Percentiles rank a stretch among this genome's conserved stretches.
phyloP scores from a whole-genome alignment of 441 rosid species.

The Erysimum cheiri region DNA sequence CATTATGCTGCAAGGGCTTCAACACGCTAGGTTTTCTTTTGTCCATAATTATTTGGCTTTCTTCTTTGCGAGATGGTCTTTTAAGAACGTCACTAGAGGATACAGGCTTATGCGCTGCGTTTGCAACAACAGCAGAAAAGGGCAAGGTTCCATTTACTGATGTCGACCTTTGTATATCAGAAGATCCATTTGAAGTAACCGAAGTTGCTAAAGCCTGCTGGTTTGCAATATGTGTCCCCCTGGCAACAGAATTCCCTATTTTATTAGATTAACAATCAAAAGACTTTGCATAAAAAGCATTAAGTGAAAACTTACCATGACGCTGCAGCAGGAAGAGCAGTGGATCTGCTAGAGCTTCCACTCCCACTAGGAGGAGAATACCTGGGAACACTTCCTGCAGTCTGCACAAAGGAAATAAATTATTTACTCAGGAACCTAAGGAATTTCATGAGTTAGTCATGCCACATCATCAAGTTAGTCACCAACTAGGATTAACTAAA shows the following conservation, averaged over 20 bases:
- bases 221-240: constrained; percentile 79
- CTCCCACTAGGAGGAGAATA: constrained; percentile 81
- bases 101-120: constrained; percentile 46
- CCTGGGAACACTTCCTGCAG: constrained; percentile 49
- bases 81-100: constrained; percentile 49
- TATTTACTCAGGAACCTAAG: neutral
- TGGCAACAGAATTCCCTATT: constrained; percentile 40
- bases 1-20: constrained; percentile 50
- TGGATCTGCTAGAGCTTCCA: constrained; percentile 58
- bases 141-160: constrained; percentile 46
- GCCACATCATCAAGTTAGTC: constrained; percentile 7
- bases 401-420: constrained; percentile 48
- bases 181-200: constrained; percentile 57
- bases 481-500: constrained; percentile 26
- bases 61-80: constrained; percentile 57
- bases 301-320: constrained; percentile 59
- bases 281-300: neutral
- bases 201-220: constrained; percentile 53
- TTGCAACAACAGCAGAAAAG: constrained; percentile 55
- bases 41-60: constrained; percentile 42
- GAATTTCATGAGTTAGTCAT: constrained; percentile 5
- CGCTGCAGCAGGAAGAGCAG: constrained; percentile 87
- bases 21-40: constrained; percentile 52
- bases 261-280: constrained; percentile 19
- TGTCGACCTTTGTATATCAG: constrained; percentile 57